phyloP scores from a whole-genome alignment of 148 eudicot species.

The Camellia japonica region DNA sequence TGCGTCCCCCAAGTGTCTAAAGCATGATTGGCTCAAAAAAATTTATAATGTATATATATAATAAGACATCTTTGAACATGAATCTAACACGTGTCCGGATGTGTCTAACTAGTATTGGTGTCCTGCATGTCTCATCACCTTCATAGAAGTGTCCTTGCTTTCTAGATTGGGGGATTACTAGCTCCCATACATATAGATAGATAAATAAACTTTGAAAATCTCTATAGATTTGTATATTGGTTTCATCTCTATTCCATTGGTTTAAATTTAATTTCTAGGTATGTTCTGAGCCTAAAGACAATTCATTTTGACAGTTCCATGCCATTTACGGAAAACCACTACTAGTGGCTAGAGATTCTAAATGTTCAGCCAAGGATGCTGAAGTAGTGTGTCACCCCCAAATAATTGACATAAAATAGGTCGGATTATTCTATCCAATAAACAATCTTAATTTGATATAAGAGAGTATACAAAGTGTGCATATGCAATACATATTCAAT shows the following conservation, averaged over 20 bases:
- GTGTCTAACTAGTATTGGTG: not conserved
- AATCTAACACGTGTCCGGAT: too few species aligned
- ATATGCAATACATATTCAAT: too few species aligned
- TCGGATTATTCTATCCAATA: too few species aligned
- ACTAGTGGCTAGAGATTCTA: conserved; percentile 87
- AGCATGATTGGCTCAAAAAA: too few species aligned
- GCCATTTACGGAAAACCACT: conserved; percentile 96
- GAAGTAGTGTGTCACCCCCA: conserved; percentile 43
- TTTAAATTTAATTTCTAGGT: not conserved
- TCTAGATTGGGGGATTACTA: not conserved
- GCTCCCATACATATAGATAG: not conserved
- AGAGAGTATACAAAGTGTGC: too few species aligned
- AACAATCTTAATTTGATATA: too few species aligned
- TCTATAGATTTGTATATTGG: not conserved
- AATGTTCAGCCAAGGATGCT: conserved; percentile 97
- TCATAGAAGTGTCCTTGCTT: too few species aligned
- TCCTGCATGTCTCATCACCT: too few species aligned
- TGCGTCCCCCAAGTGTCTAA: too few species aligned
- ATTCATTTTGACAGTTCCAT: conserved; percentile 55
- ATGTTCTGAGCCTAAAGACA: not conserved
- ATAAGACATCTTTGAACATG: too few species aligned
- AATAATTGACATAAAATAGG: too few species aligned
- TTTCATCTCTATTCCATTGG: not conserved
- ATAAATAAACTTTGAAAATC: not conserved
- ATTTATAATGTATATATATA: too few species aligned